Evolutionary conservation across 208 protist species (phyloP), one percentile per base, ranked within the genome.

Genomic region (Histomonas meleagridis): DNA sequence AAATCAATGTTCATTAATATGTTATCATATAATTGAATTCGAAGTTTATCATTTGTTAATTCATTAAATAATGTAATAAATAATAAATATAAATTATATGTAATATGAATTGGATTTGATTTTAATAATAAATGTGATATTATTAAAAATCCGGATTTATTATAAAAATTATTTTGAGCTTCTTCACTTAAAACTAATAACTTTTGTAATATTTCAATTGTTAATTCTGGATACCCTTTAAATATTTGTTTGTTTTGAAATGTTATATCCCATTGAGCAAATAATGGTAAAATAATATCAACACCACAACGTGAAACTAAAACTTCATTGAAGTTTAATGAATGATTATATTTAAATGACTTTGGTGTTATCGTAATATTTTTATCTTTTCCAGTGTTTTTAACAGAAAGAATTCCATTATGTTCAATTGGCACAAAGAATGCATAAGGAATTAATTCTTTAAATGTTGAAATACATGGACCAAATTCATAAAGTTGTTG

Each of bases 1-100:
- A 86, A 23, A 1, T 86, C 76, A 21, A 86, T 55, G 26, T 86
- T 86, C 46, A 86, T 86, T 28, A 86, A 55, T 5, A 86, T 86
- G 38, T 86, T 26, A 16, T 51, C 10, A n/a, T 40, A 86, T 10
- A 86, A 28, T 38, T 43, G 46, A 2, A 38, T 40, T 86, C 38
- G 40, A 38, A 14, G 16, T 1, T 12, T 55, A 9, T 32, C 32
- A n/a, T 43, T 23, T 55, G 46, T 38, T 16, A 86, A 86, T 38
- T 40, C 26, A 32, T 46, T n/a, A 43, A 86, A 53, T 2, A 86
- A 16, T 55, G 51, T 86, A 26, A 46, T 18, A 38, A 86, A 55
- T 38, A 38, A 32, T 21, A 18, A 32, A 35, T 86, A 86, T 16
- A 86, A 86, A 32, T 46, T n/a, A n/a, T 55, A 86, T 5, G 43